Percentiles rank a stretch among this genome's conserved stretches.
phyloP scores from a whole-genome alignment of 2,329 filamentous ascomycete species.

The Ophidiomyces ophidiicola region DNA sequence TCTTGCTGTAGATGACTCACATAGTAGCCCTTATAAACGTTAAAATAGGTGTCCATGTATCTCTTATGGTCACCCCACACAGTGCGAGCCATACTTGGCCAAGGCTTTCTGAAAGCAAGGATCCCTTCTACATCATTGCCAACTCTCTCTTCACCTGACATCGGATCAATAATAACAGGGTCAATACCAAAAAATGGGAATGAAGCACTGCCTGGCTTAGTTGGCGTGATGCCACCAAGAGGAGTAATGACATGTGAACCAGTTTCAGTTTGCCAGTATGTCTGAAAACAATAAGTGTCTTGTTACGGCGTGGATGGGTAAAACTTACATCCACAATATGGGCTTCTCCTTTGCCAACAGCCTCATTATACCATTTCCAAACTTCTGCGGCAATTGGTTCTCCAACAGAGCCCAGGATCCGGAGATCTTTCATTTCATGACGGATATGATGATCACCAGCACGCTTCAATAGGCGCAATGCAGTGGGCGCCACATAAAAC shows the following conservation, averaged over 20 bases:
- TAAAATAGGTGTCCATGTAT: slow-evolving; percentile 97
- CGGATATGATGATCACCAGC: slow-evolving; percentile 88
- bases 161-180: slow-evolving; percentile 91
- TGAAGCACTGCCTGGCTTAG: slow-evolving; percentile 91
- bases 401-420: slow-evolving; percentile 86
- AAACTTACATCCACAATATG: slow-evolving; percentile 82
- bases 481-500: slow-evolving; percentile 96
- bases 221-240: slow-evolving; percentile 82
- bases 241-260: slow-evolving; percentile 93
- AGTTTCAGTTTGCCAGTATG: slow-evolving; percentile 99
- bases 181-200: slow-evolving; percentile 98
- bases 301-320: not conserved
- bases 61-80: slow-evolving; percentile 96
- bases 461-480: slow-evolving; percentile 83
- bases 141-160: slow-evolving; percentile 81
- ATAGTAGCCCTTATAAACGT: slow-evolving; percentile 96
- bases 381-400: slow-evolving; percentile 96
- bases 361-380: slow-evolving; percentile 99
- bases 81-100: slow-evolving; percentile 96
- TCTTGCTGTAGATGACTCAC: slow-evolving; percentile 45
- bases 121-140: slow-evolving; percentile 98
- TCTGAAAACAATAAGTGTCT: slow-evolving; percentile 43
- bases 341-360: slow-evolving; percentile 82
- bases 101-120: slow-evolving; percentile 90
- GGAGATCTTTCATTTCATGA: slow-evolving; percentile 74